Evolutionary conservation across 208 protist genomes (phyloP), one percentile per base, ranked within the genome.

Genomic region (Naegleria fowleri): DNA sequence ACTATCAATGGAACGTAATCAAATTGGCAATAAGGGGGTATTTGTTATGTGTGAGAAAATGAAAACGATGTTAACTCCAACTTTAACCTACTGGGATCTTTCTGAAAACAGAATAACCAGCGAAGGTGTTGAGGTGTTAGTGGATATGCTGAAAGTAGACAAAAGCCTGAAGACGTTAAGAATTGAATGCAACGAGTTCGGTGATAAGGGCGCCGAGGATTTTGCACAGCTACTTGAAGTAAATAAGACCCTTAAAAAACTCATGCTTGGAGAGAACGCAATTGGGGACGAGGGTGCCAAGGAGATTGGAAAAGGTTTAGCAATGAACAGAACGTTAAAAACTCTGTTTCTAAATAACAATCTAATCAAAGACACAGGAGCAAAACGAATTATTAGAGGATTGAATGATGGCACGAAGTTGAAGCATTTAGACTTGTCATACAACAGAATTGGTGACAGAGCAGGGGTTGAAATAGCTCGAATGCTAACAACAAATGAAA

Each of bases 261-360:
- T 98, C 1, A 86, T 83, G 15, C 90, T 97, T 33, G 91, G 91
- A 16, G 93, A 94, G 58, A 97, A 96, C 91, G 93, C 91, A 58
- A 90, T 98, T 38, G 58, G 93, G 0, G 96, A 95, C 33, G 91
- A 79, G 55, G 96, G 95, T 3, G 95, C 93, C 2, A 93, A 93
- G 22, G 87, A 92, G 0, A 94, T 97, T 58, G 95, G 94, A n/a
- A 91, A 92, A 38, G 93, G 91, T 15, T 90, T 98, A 4, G 43
- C 90, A 6, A 52, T 76, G 3, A 97, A 97, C 92, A 88, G 55
- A 16, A 96, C 94, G 9, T 92, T 98, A 67, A 94, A 92, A 15
- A 92, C 95, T 33, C 91, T 98, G 48, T 95, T 96, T 91, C 92
- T 98, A 84, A 94, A 95, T 1, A 95, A 94, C 85, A 97, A 97